Evolutionary conservation across 306 rosid species (phyloP).

Genomic region (Casuarina cunninghamiana): DNA sequence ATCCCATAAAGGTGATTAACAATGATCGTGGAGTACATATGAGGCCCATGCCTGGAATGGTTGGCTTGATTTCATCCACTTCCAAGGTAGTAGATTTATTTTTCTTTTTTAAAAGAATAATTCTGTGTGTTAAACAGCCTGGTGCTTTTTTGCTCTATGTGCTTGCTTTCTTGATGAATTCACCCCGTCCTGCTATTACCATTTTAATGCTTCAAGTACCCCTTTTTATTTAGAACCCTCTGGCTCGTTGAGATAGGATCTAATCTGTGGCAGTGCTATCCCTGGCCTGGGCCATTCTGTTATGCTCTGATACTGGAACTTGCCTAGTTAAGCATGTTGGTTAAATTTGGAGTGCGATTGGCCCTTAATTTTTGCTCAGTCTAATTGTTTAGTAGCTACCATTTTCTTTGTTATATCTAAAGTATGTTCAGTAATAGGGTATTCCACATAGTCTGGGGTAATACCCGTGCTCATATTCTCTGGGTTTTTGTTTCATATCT

Average conservation of each 20-base stretch:
- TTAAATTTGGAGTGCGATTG: background rate
- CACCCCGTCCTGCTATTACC: background rate
- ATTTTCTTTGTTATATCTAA: background rate
- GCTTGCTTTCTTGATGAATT: background rate
- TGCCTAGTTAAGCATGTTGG: background rate
- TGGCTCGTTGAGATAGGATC: background rate
- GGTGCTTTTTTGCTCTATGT: background rate
- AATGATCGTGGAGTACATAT: conserved; percentile 88
- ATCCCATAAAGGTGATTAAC: conserved; percentile 70
- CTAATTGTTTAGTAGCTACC: background rate
- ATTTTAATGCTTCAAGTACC: background rate
- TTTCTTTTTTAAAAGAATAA: background rate
- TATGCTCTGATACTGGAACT: background rate
- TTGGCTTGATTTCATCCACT: conserved; percentile 77
- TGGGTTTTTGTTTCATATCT: no score
- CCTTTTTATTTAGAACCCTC: background rate
- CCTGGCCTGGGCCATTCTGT: background rate
- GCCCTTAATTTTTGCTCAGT: background rate
- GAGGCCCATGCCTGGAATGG: conserved; percentile 99
- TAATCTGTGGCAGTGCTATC: background rate
- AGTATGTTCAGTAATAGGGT: background rate
- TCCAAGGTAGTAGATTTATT: conserved; percentile 64
- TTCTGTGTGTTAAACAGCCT: conserved; percentile 3
- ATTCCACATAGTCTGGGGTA: background rate
- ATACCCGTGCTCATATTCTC: background rate